A percentile compares a stretch with the other conserved stretches of the same genome.
Conservation (phyloP, 1,139 yeast genomes). For the Saccharomyces pastorianus region DNA sequence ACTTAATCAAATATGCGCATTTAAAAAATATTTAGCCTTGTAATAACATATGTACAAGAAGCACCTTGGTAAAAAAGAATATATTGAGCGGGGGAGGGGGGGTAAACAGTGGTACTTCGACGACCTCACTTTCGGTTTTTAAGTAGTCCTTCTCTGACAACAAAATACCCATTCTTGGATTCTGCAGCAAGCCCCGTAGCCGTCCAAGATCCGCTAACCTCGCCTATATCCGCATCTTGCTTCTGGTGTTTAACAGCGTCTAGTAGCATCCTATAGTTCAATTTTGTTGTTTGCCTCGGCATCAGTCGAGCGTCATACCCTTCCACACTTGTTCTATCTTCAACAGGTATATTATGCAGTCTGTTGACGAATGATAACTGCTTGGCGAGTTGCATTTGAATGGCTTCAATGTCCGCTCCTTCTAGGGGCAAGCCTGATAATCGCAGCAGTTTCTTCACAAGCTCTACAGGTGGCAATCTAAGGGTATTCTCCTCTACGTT, state of each 20-base stretch:
- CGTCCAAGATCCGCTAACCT: constrained; percentile 34
- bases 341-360: constrained; percentile 31
- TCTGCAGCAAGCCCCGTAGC: constrained; percentile 30
- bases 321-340: constrained; percentile 16
- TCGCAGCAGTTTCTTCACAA: constrained; percentile 31
- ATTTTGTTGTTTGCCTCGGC: constrained; percentile 16
- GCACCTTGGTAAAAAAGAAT: neutral
- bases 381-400: constrained; percentile 34
- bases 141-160: constrained; percentile 36
- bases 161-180: constrained; percentile 32
- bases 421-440: constrained; percentile 40
- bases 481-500: constrained; percentile 3
- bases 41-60: neutral
- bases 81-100: neutral
- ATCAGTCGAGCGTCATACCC: constrained; percentile 17
- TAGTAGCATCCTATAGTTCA: constrained; percentile 29
- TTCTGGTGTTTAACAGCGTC: constrained; percentile 14
- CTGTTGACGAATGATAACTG: constrained; percentile 44
- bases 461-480: constrained; percentile 7
- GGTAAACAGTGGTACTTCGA: neutral
- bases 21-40: neutral
- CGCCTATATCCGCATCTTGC: constrained; percentile 31
- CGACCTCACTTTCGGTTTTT: constrained; percentile 22
- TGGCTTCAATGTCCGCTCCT: constrained; percentile 22
- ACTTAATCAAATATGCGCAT: neutral